phyloP scores from a whole-genome alignment of 805 yeast genomes.

The Starmera quercuum region DNA sequence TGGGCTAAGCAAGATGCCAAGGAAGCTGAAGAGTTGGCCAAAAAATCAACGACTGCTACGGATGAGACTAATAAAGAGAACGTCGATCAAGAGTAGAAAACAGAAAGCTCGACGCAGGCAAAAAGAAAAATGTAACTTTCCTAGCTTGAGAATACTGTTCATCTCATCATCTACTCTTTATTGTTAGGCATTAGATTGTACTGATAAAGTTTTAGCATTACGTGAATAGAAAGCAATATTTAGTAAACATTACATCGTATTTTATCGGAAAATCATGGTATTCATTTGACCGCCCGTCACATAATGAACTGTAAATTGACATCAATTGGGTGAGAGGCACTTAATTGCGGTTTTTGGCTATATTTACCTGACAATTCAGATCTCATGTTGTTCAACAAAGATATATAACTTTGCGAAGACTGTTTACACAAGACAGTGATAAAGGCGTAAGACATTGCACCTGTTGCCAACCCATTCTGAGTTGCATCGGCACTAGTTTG shows the following conservation, averaged over 20 bases:
- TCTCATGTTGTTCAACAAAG: conserved; percentile 67
- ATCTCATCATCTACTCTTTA: no score
- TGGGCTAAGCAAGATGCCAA: conserved; percentile 39
- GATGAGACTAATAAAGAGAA: neutral
- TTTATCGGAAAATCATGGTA: no score
- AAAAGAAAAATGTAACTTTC: no score
- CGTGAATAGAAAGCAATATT: no score
- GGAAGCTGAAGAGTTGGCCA: conserved; percentile 15
- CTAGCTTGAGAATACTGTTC: no score
- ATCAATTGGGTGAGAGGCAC: conserved; percentile 78
- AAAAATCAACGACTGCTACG: conserved; percentile 3
- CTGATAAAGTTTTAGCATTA: no score
- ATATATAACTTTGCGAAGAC: conserved; percentile 60
- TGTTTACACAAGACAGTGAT: conserved; percentile 51
- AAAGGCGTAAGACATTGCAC: conserved; percentile 83
- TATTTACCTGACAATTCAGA: conserved; percentile 53
- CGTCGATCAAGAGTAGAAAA: no score
- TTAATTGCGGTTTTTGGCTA: conserved; percentile 77
- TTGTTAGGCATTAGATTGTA: no score
- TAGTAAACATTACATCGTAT: no score
- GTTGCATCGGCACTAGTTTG: conserved; percentile 81
- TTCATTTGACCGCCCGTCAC: no score
- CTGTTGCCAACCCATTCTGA: conserved; percentile 65
- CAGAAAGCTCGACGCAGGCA: no score
- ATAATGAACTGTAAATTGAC: conserved; percentile 42